These are phyloP conservation scores for Pichia exigua DNA, from an alignment of 805 yeast species.

Conservation along the genomic window DNA sequence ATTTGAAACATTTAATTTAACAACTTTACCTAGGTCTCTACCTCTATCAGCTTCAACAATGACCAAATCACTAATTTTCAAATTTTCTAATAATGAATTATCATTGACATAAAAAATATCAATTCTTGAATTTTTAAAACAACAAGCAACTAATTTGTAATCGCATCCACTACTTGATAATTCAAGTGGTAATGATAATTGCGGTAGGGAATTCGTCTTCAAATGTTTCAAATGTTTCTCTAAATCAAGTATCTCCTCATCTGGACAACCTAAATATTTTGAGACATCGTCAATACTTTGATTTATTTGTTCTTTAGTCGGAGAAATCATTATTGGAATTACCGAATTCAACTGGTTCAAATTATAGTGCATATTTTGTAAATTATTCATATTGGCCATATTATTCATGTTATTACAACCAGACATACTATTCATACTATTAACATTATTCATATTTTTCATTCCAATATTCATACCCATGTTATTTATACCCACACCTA, in stretches of 20 bases:
- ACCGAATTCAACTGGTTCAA: not conserved
- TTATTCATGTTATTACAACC: not conserved
- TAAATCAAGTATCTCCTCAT: slow-evolving; percentile 19
- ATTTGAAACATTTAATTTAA: slow-evolving; percentile 45
- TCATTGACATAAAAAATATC: slow-evolving; percentile 60
- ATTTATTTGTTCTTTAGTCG: slow-evolving; percentile 18
- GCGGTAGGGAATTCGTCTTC: slow-evolving; percentile 24
- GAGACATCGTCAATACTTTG: slow-evolving; percentile 23
- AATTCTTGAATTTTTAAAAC: slow-evolving; percentile 71
- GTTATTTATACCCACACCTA: not conserved
- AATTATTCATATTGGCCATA: not conserved
- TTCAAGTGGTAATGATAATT: slow-evolving; percentile 23
- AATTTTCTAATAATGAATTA: slow-evolving; percentile 26
- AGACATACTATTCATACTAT: not conserved
- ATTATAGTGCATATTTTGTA: not conserved
- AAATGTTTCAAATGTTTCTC: slow-evolving; percentile 18
- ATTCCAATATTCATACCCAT: not conserved
- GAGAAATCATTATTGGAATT: not conserved
- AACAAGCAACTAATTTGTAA: slow-evolving; percentile 48
- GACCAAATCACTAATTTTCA: slow-evolving; percentile 57
- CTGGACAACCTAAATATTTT: slow-evolving; percentile 22
- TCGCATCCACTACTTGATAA: slow-evolving; percentile 12
- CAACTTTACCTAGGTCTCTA: slow-evolving; percentile 63
- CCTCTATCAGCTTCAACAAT: slow-evolving; percentile 84
- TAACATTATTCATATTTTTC: not conserved